phyloP scores from a whole-genome alignment of 305 asterid species.

The Fraxinus albicans region DNA sequence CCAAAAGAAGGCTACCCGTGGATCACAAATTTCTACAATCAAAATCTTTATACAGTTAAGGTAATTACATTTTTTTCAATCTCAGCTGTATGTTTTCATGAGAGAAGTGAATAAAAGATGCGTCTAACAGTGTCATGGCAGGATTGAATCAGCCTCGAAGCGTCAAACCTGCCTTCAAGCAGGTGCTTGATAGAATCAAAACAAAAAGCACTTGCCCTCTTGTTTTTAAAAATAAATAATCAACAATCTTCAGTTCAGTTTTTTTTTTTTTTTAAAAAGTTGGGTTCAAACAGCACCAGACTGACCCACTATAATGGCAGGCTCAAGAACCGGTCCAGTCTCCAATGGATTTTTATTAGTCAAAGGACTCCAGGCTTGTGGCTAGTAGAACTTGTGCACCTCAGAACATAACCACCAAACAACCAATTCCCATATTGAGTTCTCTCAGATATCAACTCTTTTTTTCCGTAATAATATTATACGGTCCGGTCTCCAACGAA shows the following conservation, averaged over 20 bases:
- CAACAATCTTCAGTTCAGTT: neutral
- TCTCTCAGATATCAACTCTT: neutral
- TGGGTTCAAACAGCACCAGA: neutral
- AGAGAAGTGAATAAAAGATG: neutral
- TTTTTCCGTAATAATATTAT: neutral
- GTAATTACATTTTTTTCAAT: neutral
- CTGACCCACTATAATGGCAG: neutral
- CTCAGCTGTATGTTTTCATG: neutral
- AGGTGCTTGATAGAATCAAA: neutral
- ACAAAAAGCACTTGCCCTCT: neutral
- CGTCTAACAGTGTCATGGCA: neutral
- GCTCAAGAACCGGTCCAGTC: neutral
- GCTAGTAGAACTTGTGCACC: neutral
- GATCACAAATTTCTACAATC: neutral
- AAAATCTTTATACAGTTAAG: neutral
- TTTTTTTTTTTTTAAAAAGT: neutral
- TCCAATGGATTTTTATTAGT: neutral
- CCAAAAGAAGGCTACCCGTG: neutral
- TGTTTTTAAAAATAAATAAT: neutral
- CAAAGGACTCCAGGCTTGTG: neutral
- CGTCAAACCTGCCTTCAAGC: neutral
- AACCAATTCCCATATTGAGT: neutral
- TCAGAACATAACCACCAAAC: neutral
- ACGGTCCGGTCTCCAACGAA: neutral
- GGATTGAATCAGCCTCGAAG: neutral